Conservation (phyloP, 1,284 basidiomycete species). For the Ceratobasidium papillatum region DNA sequence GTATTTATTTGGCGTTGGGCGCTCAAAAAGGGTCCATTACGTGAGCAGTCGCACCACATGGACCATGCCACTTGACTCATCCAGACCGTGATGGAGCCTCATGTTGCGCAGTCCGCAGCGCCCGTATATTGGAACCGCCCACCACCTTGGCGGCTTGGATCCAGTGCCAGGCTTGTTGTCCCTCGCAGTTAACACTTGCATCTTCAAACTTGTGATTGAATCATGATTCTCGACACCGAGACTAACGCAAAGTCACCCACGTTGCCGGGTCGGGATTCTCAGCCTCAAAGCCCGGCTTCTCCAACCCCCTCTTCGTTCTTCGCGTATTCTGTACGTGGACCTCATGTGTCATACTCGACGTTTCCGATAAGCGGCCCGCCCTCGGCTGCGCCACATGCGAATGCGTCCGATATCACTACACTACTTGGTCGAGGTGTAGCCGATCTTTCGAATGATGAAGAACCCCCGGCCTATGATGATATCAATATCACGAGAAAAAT, state of each 20-base stretch:
- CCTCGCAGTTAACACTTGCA: no score
- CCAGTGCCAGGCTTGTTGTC: no score
- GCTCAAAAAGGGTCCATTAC: neutral
- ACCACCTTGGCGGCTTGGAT: neutral
- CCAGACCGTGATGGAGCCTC: neutral
- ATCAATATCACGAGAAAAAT: neutral
- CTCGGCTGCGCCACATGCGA: neutral
- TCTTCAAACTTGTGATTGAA: no score
- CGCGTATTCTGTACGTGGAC: no score
- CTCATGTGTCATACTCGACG: slow-evolving; percentile 12
- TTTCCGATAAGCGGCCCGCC: neutral
- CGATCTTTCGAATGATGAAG: neutral
- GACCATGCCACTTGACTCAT: neutral
- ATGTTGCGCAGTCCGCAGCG: slow-evolving; percentile 6
- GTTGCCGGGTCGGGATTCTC: neutral
- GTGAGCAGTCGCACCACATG: neutral
- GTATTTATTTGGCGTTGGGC: no score
- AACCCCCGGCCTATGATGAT: slow-evolving; percentile 14
- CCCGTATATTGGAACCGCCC: neutral
- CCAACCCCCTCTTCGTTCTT: neutral
- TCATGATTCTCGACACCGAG: slow-evolving; percentile 21
- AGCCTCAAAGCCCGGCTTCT: neutral
- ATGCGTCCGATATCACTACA: neutral
- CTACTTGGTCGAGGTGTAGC: neutral
- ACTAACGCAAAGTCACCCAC: neutral